Evolutionary conservation across 441 rosid genomes (phyloP), one percentile per base, ranked within the genome.

Genomic region (Adansonia grandidieri): DNA sequence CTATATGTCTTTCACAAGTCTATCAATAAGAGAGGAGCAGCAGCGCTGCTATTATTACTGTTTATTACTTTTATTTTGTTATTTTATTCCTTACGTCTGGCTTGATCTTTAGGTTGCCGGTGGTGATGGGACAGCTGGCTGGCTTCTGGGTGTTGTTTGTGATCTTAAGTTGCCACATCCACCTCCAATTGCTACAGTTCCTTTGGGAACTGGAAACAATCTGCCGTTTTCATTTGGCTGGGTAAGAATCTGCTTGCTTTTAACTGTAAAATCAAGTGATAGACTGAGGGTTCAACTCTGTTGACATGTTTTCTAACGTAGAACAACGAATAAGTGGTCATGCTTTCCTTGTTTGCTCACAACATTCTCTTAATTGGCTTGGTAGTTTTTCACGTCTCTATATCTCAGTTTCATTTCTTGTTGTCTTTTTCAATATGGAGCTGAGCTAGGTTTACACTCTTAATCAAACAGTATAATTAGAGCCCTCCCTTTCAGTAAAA

Each of bases 51-150:
- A 2, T 45, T 44, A 13, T 51, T 76, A 0, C 8, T 19, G 22
- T 48, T 50, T 69, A 6, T 13, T 61, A 28, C 19, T 56, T 56
- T 8, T 40, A 2, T 19, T 48, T 3, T 14, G 32, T 28, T 28
- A 28, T 76, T 62, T 22, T 32, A 7, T 63, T 51, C 63, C 20
- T 81, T 47, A 40, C 44, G 3, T 14, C 14, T 74, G 15, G 19
- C 53, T 61, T 20, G 8, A 9, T 19, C 47, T 5, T 74, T 71
- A 90, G 98, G 98, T 91, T 83, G 97, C 97, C 60, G 98, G 98
- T 83, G 98, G 98, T 11, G 98, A 95, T 86, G 98, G 98, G 76
- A 95, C 98, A 0, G 98, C 97, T 70, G 92, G 97, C 6, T 95
- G 98, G 98, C 92, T 93, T 79, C 94, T 95, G 75, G 98, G 97